Evolutionary conservation across 2,329 filamentous ascomycete species (phyloP).

Genomic region (Alternaria conjuncta): DNA sequence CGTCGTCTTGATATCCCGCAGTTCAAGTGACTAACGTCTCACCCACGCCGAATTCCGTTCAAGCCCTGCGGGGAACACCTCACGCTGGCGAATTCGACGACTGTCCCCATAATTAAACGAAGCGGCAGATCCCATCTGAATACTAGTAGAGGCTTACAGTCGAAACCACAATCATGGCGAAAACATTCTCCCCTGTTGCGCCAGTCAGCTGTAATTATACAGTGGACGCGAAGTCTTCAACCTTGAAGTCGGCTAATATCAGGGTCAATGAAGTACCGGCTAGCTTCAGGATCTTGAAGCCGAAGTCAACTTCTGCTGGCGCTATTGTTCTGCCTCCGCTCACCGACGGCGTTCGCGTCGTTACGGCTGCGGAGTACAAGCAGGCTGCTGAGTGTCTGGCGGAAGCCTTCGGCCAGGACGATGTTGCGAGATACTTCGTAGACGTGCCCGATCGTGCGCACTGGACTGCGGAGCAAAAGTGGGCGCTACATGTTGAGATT

Average conservation of each 20-base stretch:
- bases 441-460: constrained; percentile 71
- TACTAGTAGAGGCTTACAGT: constrained; percentile 48
- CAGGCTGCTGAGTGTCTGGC: constrained; percentile 75
- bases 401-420: constrained; percentile 77
- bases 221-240: constrained; percentile 45
- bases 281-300: constrained; percentile 39
- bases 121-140: constrained; percentile 58
- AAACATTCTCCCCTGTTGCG: constrained; percentile 41
- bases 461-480: constrained; percentile 71
- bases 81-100: constrained; percentile 51
- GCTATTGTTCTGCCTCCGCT: constrained; percentile 28
- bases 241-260: constrained; percentile 45
- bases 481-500: constrained; percentile 77
- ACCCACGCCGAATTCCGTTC: constrained; percentile 24
- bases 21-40: constrained; percentile 43
- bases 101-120: constrained; percentile 51
- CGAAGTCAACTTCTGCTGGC: constrained; percentile 21
- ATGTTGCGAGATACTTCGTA: constrained; percentile 76
- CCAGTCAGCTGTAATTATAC: constrained; percentile 38
- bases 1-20: constrained; percentile 26
- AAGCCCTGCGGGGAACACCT: constrained; percentile 33
- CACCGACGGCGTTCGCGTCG: constrained; percentile 64
- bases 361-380: constrained; percentile 72
- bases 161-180: constrained; percentile 56
- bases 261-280: constrained; percentile 39